Conservation (phyloP, 768 basidiomycete genomes). For the Suillus fuscotomentosus region DNA sequence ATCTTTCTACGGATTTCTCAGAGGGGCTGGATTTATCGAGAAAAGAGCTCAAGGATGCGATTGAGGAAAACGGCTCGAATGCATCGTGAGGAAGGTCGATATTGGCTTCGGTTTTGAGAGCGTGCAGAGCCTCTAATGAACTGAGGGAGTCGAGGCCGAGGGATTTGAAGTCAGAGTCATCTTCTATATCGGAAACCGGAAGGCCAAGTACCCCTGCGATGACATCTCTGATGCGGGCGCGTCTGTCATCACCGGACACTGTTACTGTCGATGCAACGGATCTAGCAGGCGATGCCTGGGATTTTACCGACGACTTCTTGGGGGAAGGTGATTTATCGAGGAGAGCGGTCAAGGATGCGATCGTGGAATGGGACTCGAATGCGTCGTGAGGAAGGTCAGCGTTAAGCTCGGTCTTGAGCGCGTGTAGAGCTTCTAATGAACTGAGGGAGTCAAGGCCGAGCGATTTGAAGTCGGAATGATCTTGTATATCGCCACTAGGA, state of each 20-base stretch:
- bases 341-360: conserved; percentile 22
- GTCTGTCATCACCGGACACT: conserved; percentile 28
- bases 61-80: conserved; percentile 40
- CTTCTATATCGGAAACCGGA: conserved; percentile 32
- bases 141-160: conserved; percentile 66
- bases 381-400: conserved; percentile 44
- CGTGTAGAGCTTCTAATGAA: conserved; percentile 58
- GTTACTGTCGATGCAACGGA: neutral
- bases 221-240: conserved; percentile 33
- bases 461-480: conserved; percentile 45
- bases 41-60: conserved; percentile 21
- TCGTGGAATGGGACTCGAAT: conserved; percentile 40
- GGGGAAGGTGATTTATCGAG: neutral
- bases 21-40: neutral
- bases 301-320: neutral
- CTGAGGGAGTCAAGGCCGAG: conserved; percentile 69
- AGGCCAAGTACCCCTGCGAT: conserved; percentile 47
- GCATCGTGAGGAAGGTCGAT: conserved; percentile 44
- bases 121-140: conserved; percentile 58
- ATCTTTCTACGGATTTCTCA: neutral
- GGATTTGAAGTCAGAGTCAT: conserved; percentile 44
- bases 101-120: conserved; percentile 40
- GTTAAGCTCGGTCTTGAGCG: conserved; percentile 41
- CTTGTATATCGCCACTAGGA: conserved; percentile 31
- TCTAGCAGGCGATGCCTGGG: neutral